A percentile compares a stretch with the other conserved stretches of the same genome.
Conservation (phyloP, 495 filamentous ascomycete genomes). For the Talaromyces proteolyticus region DNA sequence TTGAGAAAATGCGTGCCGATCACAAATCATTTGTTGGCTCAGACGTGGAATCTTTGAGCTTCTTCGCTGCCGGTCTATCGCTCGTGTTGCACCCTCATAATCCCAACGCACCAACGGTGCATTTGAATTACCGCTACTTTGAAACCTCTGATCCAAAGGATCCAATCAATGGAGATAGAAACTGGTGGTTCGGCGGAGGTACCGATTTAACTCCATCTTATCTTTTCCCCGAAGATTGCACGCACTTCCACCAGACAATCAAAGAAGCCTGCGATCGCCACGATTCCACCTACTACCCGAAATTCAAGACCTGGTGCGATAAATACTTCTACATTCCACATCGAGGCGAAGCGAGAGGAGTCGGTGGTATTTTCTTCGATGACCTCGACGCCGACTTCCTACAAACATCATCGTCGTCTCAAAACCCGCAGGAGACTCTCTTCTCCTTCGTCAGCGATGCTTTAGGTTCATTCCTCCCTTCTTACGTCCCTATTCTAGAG, state of each 20-base stretch:
- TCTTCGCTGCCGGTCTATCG: slow-evolving; percentile 92
- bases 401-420: slow-evolving; percentile 37
- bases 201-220: slow-evolving; percentile 92
- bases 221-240: slow-evolving; percentile 92
- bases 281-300: slow-evolving; percentile 85
- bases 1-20: slow-evolving; percentile 89
- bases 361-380: slow-evolving; percentile 99
- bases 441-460: slow-evolving; percentile 89
- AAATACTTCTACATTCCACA: slow-evolving; percentile 94
- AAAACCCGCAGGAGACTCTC: slow-evolving; percentile 83
- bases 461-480: slow-evolving; percentile 80
- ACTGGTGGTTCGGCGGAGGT: slow-evolving; percentile 98
- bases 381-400: slow-evolving; percentile 73
- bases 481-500: slow-evolving; percentile 84
- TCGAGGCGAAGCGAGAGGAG: slow-evolving; percentile 78
- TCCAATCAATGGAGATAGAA: slow-evolving; percentile 62
- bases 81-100: slow-evolving; percentile 90
- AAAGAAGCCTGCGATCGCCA: slow-evolving; percentile 93
- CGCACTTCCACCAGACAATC: slow-evolving; percentile 91
- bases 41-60: slow-evolving; percentile 72
- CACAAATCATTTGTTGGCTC: slow-evolving; percentile 81
- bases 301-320: slow-evolving; percentile 98
- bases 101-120: slow-evolving; percentile 95
- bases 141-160: slow-evolving; percentile 66
- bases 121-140: slow-evolving; percentile 99